A percentile compares a stretch with the other conserved stretches of the same genome.
Conservation (phyloP, 768 basidiomycete genomes). For the Solioccasus polychromus region DNA sequence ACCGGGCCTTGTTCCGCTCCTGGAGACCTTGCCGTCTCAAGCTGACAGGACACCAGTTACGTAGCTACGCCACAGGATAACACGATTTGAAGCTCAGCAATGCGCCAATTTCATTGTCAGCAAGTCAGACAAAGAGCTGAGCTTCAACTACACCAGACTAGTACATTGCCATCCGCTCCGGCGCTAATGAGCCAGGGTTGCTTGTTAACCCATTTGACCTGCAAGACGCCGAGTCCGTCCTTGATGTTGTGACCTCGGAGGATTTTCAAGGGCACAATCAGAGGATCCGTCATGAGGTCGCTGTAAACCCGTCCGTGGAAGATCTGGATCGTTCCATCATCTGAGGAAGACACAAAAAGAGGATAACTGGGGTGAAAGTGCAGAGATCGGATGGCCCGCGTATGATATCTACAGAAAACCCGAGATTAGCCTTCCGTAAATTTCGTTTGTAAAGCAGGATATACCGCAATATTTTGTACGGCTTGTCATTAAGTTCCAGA, state of each 20-base stretch:
- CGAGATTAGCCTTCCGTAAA: constrained; percentile 11
- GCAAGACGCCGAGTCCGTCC: constrained; percentile 89
- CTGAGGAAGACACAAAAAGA: constrained; percentile 93
- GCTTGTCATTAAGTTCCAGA: constrained; percentile 92
- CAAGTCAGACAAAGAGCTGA: constrained; percentile 30
- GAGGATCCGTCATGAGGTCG: constrained; percentile 94
- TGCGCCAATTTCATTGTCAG: constrained; percentile 21
- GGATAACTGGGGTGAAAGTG: constrained; percentile 95
- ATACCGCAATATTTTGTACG: constrained; percentile 93
- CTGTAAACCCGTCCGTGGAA: constrained; percentile 95
- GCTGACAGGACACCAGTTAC: constrained; percentile 14
- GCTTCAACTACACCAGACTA: constrained; percentile 80
- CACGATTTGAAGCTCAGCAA: constrained; percentile 24
- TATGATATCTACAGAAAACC: constrained; percentile 68
- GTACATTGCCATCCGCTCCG: constrained; percentile 87
- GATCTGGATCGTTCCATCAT: constrained; percentile 95
- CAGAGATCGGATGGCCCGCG: constrained; percentile 88
- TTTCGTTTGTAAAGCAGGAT: not conserved
- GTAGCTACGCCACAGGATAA: constrained; percentile 14
- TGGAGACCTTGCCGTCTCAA: constrained; percentile 4
- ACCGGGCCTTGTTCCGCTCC: constrained; percentile 5
- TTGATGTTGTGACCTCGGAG: constrained; percentile 84
- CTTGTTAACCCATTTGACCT: constrained; percentile 82
- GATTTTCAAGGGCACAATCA: constrained; percentile 97
- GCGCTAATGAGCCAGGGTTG: constrained; percentile 93